A percentile compares a stretch with the other conserved stretches of the same genome.
These are phyloP conservation scores for Wallacemonas sp. DNA, from an alignment of 208 protist genomes.

Conservation along the genomic window DNA sequence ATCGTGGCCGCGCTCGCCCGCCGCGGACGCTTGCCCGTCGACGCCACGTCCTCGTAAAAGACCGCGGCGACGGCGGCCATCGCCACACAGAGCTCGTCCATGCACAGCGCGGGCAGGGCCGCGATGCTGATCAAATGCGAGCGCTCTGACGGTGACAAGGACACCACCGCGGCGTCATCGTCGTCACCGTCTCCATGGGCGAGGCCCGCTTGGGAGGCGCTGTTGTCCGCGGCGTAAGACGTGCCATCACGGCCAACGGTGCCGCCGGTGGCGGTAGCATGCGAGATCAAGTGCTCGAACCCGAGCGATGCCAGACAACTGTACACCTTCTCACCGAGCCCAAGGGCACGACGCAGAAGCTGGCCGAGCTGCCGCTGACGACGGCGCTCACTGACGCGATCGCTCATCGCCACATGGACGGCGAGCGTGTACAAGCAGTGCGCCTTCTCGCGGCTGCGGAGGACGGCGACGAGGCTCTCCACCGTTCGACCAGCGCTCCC, in stretches of 20 bases:
- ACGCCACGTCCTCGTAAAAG: neutral
- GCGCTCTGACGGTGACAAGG: conserved; percentile 36
- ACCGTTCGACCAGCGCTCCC: neutral
- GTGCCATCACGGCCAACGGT: too few relatives aligned
- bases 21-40: too few relatives aligned
- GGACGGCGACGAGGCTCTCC: neutral
- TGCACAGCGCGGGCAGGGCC: conserved; percentile 66
- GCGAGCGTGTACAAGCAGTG: neutral
- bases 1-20: neutral
- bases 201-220: too few relatives aligned
- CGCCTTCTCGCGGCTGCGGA: neutral
- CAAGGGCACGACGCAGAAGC: conserved; percentile 36
- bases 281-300: conserved; percentile 35
- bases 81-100: conserved; percentile 74
- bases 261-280: too few relatives aligned
- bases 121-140: conserved; percentile 61
- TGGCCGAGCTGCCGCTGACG: neutral
- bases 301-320: conserved; percentile 58
- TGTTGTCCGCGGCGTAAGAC: too few relatives aligned
- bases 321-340: conserved; percentile 64
- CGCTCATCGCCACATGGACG: neutral
- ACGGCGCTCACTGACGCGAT: conserved; percentile 1
- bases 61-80: conserved; percentile 61
- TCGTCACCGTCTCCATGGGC: conserved; percentile 10
- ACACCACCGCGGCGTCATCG: conserved; percentile 9